phyloP scores from a whole-genome alignment of 306 rosid species.

The Dicorynia guianensis region DNA sequence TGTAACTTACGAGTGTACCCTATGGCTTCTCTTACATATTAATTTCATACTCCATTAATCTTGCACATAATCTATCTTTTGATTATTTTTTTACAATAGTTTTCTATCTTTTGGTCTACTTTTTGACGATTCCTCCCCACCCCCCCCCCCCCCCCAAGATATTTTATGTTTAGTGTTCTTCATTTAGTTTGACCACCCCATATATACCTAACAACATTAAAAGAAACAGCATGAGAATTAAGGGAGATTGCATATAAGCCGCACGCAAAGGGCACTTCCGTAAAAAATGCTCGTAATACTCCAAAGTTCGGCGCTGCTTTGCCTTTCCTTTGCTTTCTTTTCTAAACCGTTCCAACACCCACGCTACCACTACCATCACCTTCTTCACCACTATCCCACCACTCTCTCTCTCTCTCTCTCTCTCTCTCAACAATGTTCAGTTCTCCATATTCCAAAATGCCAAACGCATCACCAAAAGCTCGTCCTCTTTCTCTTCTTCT shows the following conservation, averaged over 20 bases:
- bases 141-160: not conserved
- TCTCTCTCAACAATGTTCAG: not conserved
- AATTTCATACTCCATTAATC: too few relatives aligned
- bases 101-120: not conserved
- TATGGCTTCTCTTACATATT: not conserved
- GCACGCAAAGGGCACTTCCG: conserved; percentile 43
- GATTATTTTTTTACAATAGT: too few relatives aligned
- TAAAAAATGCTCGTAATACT: conserved; percentile 5
- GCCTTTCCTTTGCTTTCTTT: conserved; percentile 16
- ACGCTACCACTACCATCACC: not conserved
- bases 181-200: not conserved
- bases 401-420: conserved; percentile 14
- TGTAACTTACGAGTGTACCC: not conserved
- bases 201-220: not conserved
- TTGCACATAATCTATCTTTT: too few relatives aligned
- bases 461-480: not conserved
- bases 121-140: too few relatives aligned
- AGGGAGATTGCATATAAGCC: not conserved
- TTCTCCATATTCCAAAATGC: not conserved
- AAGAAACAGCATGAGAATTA: not conserved
- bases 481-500: too few relatives aligned
- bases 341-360: not conserved
- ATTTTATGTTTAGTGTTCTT: not conserved
- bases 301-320: conserved; percentile 43
- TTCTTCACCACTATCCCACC: not conserved